These are phyloP conservation scores for Saccharomycopsis phalli DNA, from an alignment of 1,139 yeast species.

Conservation along the genomic window DNA sequence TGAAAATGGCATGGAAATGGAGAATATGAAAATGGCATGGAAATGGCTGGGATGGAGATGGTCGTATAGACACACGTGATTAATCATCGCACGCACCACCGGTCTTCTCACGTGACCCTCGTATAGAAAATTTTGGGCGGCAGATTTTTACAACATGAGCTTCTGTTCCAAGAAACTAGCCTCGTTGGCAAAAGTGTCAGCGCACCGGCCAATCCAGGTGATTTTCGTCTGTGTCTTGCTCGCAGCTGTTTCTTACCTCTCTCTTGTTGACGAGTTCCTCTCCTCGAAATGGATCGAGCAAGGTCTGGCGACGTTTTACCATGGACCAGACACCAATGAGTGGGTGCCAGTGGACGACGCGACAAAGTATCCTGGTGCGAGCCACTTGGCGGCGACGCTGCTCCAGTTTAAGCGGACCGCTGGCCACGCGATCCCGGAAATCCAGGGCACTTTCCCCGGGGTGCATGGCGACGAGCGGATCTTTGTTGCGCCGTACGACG, in stretches of 20 bases:
- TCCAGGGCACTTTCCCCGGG: slow-evolving; percentile 31
- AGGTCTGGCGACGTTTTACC: slow-evolving; percentile 34
- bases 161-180: too few relatives aligned
- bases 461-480: slow-evolving; percentile 33
- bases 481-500: slow-evolving; percentile 35
- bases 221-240: slow-evolving; percentile 64
- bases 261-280: slow-evolving; percentile 73
- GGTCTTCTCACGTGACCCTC: too few relatives aligned
- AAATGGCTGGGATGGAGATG: too few relatives aligned
- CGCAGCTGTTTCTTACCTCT: slow-evolving; percentile 75
- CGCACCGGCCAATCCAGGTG: slow-evolving; percentile 84
- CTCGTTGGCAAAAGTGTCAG: slow-evolving; percentile 53
- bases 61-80: too few relatives aligned
- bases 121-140: too few relatives aligned
- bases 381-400: slow-evolving; percentile 44
- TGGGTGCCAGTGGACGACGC: slow-evolving; percentile 38
- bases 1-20: too few relatives aligned
- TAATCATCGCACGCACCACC: too few relatives aligned
- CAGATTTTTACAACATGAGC: too few relatives aligned
- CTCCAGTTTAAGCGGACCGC: slow-evolving; percentile 39
- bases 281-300: slow-evolving; percentile 24
- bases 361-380: slow-evolving; percentile 31
- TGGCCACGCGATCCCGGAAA: slow-evolving; percentile 28
- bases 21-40: too few relatives aligned
- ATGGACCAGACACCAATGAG: slow-evolving; percentile 35